Base-by-base conservation (phyloP, 176 grass and related monocot genomes). In the Oryza glumipatula region DNA sequence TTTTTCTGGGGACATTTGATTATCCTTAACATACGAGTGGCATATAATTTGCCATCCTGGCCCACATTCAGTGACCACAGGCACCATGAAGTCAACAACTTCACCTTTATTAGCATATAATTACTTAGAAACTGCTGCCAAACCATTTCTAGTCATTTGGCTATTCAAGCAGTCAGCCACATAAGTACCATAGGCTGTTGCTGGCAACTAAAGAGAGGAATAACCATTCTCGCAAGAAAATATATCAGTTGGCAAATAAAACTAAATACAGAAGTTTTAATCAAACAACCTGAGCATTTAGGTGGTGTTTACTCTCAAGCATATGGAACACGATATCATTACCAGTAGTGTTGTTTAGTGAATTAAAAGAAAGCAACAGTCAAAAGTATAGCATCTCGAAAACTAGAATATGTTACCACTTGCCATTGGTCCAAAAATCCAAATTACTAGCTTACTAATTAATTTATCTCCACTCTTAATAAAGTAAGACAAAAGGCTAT, bases 131-230 rank as follows among this genome's bases (percentile, higher is more conserved):
- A 63, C 16, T 65, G 23, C 39, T 80, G 64, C 21, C 51, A 9
- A 65, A 75, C 38, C 44, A 24, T 72, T 33, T 73, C 67, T 65
- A 86, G 51, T 46, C 24, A 46, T 78, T 65, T 79, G 36, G 80
- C 35, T 64, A 65, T 11, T 43, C 41, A 56, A 43, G 1, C n/a
- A 79, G 26, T 79, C 83, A 35, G 65, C 44, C 17, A 58, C 49
- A 58, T 45, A 46, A 46, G 17, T 71, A 70, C 66, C 61, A 63
- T 46, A 85, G 48, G 9, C 64, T 85, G 21, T 70, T 33, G 24
- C 23, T 33, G 58, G 22, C 1, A 77, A 9, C 41, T 48, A 38
- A 17, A 65, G n/a, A 63, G 61, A 65, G 11, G 58, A 73, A 51
- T 26, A 86, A 23, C 8, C 48, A 65, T 26, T 63, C 3, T 70